Evolutionary conservation across 768 basidiomycete species (phyloP).

Genomic region (Termitomyces sp.): DNA sequence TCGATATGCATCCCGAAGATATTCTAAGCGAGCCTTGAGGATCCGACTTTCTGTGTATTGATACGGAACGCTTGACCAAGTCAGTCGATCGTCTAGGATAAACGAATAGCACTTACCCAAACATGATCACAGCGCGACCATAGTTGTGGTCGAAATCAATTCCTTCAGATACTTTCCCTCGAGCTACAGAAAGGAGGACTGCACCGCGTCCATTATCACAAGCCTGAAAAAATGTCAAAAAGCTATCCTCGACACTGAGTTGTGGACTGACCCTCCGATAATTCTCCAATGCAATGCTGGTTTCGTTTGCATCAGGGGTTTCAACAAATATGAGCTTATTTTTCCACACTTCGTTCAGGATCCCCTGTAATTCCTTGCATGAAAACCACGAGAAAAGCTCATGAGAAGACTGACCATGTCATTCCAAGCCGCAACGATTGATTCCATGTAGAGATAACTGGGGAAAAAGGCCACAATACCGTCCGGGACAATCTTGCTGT

Average conservation of each 20-base stretch:
- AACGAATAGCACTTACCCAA: conserved; percentile 56
- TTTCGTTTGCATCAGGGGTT: conserved; percentile 98
- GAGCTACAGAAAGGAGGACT: conserved; percentile 91
- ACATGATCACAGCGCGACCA: conserved; percentile 98
- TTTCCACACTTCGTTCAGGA: conserved; percentile 99
- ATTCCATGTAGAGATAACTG: conserved; percentile 99
- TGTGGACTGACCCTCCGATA: conserved; percentile 70
- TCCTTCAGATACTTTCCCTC: conserved; percentile 99
- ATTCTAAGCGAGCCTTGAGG: conserved; percentile 93
- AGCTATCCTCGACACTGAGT: not conserved
- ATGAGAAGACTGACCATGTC: conserved; percentile 78
- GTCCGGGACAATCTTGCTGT: conserved; percentile 96
- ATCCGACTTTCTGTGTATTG: conserved; percentile 99
- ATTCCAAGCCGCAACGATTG: conserved; percentile 99
- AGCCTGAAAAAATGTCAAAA: conserved; percentile 47
- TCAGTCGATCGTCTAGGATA: not conserved
- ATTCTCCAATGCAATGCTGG: conserved; percentile 95
- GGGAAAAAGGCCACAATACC: conserved; percentile 99
- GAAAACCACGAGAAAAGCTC: not conserved
- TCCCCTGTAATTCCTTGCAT: conserved; percentile 61
- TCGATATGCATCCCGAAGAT: conserved; percentile 95
- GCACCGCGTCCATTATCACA: conserved; percentile 99
- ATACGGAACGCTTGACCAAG: conserved; percentile 70
- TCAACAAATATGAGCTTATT: conserved; percentile 99
- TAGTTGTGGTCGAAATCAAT: conserved; percentile 99